Conservation (phyloP, 1,284 basidiomycete species). For the Naganishia sp. region DNA sequence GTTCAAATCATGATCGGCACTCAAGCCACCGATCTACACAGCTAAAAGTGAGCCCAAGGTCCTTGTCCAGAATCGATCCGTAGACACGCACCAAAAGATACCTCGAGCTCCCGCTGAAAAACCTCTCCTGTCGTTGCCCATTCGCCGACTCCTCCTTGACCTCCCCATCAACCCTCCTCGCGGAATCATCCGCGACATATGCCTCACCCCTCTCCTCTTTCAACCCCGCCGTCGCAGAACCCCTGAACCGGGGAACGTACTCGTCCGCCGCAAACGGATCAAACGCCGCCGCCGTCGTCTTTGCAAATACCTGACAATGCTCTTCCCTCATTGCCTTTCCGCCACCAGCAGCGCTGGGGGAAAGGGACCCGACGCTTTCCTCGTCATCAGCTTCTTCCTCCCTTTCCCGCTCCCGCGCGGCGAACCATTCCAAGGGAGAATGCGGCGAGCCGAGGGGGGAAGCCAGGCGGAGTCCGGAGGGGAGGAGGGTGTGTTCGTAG, state of each 20-base stretch:
- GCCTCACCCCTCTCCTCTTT: neutral
- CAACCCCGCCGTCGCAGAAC: neutral
- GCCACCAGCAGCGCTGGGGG: too few relatives aligned
- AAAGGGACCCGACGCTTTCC: neutral
- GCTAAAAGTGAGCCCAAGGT: neutral
- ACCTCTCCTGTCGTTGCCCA: neutral
- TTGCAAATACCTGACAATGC: conserved; percentile 16
- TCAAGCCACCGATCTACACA: conserved; percentile 13
- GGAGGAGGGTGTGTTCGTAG: conserved; percentile 18
- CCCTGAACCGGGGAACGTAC: neutral
- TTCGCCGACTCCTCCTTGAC: neutral
- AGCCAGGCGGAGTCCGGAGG: conserved; percentile 11
- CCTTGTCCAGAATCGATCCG: too few relatives aligned
- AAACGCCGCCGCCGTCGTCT: neutral
- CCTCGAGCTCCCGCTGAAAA: conserved; percentile 16
- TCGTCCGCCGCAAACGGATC: conserved; percentile 17
- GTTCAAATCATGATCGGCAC: neutral
- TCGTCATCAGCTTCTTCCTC: conserved; percentile 8
- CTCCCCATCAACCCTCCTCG: conserved; percentile 6
- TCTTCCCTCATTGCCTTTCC: neutral
- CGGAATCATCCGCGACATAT: neutral
- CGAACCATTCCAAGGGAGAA: neutral
- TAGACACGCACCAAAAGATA: conserved; percentile 11
- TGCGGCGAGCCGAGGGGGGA: conserved; percentile 11
- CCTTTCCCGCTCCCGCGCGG: neutral